These are phyloP conservation scores for Zea mays DNA, from an alignment of 176 grass and related monocot genomes.

Conservation along the genomic window DNA sequence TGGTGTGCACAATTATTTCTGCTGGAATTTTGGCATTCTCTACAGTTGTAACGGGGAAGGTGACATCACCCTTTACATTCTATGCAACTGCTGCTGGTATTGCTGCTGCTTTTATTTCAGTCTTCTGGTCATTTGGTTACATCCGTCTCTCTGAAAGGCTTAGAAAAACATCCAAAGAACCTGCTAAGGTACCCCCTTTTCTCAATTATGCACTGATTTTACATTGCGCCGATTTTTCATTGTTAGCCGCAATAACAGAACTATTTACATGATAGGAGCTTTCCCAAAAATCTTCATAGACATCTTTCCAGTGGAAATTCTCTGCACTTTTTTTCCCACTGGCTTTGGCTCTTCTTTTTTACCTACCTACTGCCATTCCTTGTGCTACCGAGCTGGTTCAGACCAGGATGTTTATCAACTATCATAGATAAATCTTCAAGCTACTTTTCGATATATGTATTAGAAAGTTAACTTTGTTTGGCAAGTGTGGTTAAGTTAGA, in stretches of 20 bases:
- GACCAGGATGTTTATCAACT: neutral
- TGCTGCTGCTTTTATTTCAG: constrained; percentile 82
- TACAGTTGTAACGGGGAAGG: constrained; percentile 63
- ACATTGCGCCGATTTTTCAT: neutral
- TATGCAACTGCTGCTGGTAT: constrained; percentile 78
- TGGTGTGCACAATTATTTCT: constrained; percentile 79
- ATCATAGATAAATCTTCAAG: neutral
- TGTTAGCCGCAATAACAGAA: constrained; percentile 3
- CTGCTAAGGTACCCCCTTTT: constrained; percentile 67
- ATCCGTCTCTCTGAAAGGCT: constrained; percentile 85
- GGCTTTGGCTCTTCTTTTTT: neutral
- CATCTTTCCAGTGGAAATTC: neutral
- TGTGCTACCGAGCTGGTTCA: neutral
- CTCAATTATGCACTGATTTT: neutral
- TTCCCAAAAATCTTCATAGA: neutral
- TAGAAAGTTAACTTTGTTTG: constrained; percentile 3
- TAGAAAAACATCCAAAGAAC: constrained; percentile 71
- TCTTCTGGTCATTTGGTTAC: constrained; percentile 99
- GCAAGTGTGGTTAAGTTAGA: neutral
- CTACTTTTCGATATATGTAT: neutral
- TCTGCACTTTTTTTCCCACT: neutral
- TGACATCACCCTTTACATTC: constrained; percentile 80
- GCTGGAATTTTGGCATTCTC: constrained; percentile 93
- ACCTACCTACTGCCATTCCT: neutral
- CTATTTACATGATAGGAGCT: neutral